A percentile compares a stretch with the other conserved stretches of the same genome.
Conservation (phyloP, 768 basidiomycete species). For the Roridomyces roridus region DNA sequence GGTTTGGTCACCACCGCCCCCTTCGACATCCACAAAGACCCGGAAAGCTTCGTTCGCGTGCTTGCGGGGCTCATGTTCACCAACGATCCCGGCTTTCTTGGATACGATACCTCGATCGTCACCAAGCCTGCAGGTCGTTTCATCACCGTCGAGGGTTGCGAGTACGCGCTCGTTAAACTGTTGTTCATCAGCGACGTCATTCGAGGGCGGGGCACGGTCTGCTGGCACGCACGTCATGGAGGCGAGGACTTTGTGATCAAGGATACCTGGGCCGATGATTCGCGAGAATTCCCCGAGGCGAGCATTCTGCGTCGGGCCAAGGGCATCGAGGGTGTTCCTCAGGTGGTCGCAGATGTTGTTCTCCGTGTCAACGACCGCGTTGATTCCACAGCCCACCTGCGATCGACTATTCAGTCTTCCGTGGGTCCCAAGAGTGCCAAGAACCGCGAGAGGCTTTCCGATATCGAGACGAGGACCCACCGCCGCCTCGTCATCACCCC, state of each 20-base stretch:
- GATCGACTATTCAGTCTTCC: background rate
- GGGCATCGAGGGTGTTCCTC: background rate
- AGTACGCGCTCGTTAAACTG: background rate
- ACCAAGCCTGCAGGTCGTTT: background rate
- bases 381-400: background rate
- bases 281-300: background rate
- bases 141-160: background rate
- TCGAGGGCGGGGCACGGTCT: background rate
- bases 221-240: background rate
- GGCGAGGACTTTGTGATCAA: background rate
- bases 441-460: background rate
- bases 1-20: background rate
- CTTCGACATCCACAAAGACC: background rate
- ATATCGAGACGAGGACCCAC: background rate
- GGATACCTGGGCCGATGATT: conserved; percentile 2
- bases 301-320: background rate
- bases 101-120: background rate
- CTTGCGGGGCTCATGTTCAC: background rate
- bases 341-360: background rate
- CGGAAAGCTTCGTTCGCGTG: background rate
- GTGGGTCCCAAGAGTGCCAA: background rate
- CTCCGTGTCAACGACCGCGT: background rate
- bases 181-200: conserved; percentile 4
- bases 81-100: background rate
- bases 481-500: background rate